Conservation (phyloP, 1,139 yeast species). For the Schizosaccharomyces versatilis region DNA sequence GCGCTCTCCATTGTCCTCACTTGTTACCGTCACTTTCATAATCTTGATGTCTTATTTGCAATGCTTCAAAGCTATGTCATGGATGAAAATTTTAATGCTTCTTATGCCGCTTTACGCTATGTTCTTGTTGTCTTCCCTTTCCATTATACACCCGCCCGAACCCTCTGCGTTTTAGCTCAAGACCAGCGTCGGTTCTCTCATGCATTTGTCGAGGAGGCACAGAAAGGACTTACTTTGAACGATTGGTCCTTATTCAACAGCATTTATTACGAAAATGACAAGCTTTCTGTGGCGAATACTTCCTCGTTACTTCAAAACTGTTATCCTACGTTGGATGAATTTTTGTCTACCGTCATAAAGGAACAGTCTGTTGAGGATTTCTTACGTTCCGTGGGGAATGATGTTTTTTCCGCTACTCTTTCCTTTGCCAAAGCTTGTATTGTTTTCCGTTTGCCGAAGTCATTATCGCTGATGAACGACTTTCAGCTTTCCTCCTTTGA, state of each 20-base stretch:
- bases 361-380: too few relatives aligned
- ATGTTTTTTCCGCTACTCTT: too few relatives aligned
- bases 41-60: not conserved
- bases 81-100: constrained; percentile 23
- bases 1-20: constrained; percentile 40
- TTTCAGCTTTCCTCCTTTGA: too few relatives aligned
- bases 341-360: too few relatives aligned
- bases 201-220: constrained; percentile 61
- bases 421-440: too few relatives aligned
- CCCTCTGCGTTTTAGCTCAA: constrained; percentile 41
- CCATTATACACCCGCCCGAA: constrained; percentile 43
- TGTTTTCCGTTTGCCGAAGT: too few relatives aligned
- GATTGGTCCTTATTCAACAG: constrained; percentile 12
- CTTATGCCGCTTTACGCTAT: constrained; percentile 41
- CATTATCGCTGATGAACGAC: too few relatives aligned
- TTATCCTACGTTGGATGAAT: too few relatives aligned
- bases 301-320: too few relatives aligned
- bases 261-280: not conserved
- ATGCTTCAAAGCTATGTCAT: not conserved
- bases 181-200: constrained; percentile 15
- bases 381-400: too few relatives aligned
- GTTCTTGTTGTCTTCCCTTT: constrained; percentile 47
- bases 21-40: constrained; percentile 14
- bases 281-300: not conserved
- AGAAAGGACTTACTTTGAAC: constrained; percentile 64